Evolutionary conservation across 2,329 filamentous ascomycete genomes (phyloP).

Genomic region (Aschersonia sp.): DNA sequence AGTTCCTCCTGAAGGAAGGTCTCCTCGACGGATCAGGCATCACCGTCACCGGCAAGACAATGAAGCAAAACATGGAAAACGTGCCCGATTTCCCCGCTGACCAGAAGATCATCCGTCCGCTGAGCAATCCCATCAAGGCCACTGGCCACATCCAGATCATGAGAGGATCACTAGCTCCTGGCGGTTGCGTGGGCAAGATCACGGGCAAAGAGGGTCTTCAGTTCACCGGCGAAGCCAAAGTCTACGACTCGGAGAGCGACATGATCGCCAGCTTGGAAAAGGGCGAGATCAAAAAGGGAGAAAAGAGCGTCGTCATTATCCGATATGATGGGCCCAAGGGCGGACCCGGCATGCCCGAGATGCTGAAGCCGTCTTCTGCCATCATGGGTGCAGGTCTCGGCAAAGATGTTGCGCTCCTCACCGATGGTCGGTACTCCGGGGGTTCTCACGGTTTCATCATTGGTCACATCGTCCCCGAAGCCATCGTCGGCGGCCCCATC

Average conservation of each 20-base stretch:
- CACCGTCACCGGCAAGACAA: conserved; percentile 80
- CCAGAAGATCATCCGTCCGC: conserved; percentile 68
- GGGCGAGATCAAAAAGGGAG: conserved; percentile 66
- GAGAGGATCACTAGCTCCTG: conserved; percentile 70
- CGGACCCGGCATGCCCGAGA: conserved; percentile 89
- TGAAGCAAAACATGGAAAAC: conserved; percentile 71
- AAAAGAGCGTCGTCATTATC: conserved; percentile 83
- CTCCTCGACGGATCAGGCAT: conserved; percentile 66
- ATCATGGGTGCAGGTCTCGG: conserved; percentile 84
- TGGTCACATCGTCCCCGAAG: conserved; percentile 77
- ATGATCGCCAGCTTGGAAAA: conserved; percentile 65
- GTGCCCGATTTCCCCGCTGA: conserved; percentile 60
- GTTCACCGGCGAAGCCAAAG: conserved; percentile 68
- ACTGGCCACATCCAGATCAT: conserved; percentile 85
- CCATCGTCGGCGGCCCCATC: conserved; percentile 73
- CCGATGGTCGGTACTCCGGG: conserved; percentile 64
- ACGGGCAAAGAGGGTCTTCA: conserved; percentile 82
- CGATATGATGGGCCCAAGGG: conserved; percentile 90
- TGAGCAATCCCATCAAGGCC: conserved; percentile 72
- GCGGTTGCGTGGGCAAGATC: conserved; percentile 83
- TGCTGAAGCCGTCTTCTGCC: conserved; percentile 81
- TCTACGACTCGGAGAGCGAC: conserved; percentile 72
- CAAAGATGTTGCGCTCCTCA: conserved; percentile 59
- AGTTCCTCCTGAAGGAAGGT: conserved; percentile 71
- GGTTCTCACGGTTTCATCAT: conserved; percentile 79